Percentiles rank a stretch among this genome's conserved stretches.
Evolutionary conservation across 2,329 filamentous ascomycete species (phyloP).

Genomic region (Zasmidium citrigriseum): DNA sequence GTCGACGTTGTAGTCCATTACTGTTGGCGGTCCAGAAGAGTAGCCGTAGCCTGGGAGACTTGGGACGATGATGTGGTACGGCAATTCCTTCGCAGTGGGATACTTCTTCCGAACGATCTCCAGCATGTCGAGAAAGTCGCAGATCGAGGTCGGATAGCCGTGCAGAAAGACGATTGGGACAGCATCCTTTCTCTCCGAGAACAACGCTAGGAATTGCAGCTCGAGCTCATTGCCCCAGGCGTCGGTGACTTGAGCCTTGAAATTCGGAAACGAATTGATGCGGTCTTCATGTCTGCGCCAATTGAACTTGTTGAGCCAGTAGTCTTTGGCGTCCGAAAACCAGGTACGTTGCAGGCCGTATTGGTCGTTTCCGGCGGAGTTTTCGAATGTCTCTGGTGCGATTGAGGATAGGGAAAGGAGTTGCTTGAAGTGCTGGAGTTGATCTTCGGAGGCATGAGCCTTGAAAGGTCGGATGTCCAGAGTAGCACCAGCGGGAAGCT

Average conservation of each 20-base stretch:
- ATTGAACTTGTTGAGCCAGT: conserved; percentile 34
- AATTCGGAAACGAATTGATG: conserved; percentile 56
- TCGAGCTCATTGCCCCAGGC: conserved; percentile 38
- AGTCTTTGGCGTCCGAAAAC: conserved; percentile 40
- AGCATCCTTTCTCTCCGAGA: conserved; percentile 48
- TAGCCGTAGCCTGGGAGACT: conserved; percentile 55
- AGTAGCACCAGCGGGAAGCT: conserved; percentile 38
- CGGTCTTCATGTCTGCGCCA: conserved; percentile 42
- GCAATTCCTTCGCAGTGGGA: conserved; percentile 49
- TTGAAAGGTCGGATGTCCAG: conserved; percentile 43
- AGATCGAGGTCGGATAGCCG: conserved; percentile 38
- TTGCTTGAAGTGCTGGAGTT: conserved; percentile 47
- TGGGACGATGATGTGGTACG: conserved; percentile 58
- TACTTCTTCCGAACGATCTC: conserved; percentile 41
- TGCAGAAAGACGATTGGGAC: conserved; percentile 36
- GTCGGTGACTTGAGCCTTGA: conserved; percentile 45
- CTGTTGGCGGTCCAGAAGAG: conserved; percentile 45
- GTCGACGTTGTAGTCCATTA: conserved; percentile 43
- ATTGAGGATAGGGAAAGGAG: conserved; percentile 51
- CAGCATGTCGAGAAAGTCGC: conserved; percentile 34
- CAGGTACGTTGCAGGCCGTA: conserved; percentile 52
- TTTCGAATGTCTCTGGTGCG: conserved; percentile 50
- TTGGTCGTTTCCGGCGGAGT: conserved; percentile 29
- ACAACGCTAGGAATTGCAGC: conserved; percentile 57
- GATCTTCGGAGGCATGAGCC: conserved; percentile 42